Percentiles rank a stretch among this genome's conserved stretches.
Evolutionary conservation across 345 rosid genomes (phyloP).

Genomic region (Brassica incana): DNA sequence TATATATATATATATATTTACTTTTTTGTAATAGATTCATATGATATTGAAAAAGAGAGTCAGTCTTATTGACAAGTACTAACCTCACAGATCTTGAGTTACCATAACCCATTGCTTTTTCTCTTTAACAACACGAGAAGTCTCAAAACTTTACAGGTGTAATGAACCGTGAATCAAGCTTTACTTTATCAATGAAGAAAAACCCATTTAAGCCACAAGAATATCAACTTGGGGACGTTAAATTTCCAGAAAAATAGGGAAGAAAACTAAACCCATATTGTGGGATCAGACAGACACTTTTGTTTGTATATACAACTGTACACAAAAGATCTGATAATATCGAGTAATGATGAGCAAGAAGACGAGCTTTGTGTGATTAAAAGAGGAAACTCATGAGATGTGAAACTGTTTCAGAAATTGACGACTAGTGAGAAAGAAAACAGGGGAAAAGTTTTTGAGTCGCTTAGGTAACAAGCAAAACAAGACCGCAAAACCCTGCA

Average conservation of each 20-base stretch:
- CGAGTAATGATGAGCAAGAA: not conserved
- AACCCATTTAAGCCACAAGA: slow-evolving; percentile 18
- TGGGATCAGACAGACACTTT: slow-evolving; percentile 26
- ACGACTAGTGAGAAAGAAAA: not conserved
- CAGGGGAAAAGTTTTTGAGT: not conserved
- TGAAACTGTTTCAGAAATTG: slow-evolving; percentile 14
- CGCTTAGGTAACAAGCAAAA: slow-evolving; percentile 35
- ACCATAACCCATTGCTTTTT: slow-evolving; percentile 39
- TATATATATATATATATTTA: no score
- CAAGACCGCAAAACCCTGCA: slow-evolving; percentile 25
- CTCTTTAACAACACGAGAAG: slow-evolving; percentile 30
- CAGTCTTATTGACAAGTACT: slow-evolving; percentile 6
- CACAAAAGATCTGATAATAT: not conserved
- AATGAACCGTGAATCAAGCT: slow-evolving; percentile 22
- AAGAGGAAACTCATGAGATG: not conserved
- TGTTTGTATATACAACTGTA: slow-evolving; percentile 31
- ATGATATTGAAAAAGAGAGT: slow-evolving; percentile 3
- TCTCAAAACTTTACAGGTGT: slow-evolving; percentile 10
- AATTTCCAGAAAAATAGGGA: slow-evolving; percentile 23
- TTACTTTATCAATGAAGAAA: slow-evolving; percentile 18
- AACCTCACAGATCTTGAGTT: slow-evolving; percentile 80
- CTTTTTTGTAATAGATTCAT: not conserved
- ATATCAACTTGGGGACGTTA: slow-evolving; percentile 31
- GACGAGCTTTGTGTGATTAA: not conserved
- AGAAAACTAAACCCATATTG: slow-evolving; percentile 21